Conservation (phyloP, 2,329 filamentous ascomycete species). For the Aspergillus awamori region DNA sequence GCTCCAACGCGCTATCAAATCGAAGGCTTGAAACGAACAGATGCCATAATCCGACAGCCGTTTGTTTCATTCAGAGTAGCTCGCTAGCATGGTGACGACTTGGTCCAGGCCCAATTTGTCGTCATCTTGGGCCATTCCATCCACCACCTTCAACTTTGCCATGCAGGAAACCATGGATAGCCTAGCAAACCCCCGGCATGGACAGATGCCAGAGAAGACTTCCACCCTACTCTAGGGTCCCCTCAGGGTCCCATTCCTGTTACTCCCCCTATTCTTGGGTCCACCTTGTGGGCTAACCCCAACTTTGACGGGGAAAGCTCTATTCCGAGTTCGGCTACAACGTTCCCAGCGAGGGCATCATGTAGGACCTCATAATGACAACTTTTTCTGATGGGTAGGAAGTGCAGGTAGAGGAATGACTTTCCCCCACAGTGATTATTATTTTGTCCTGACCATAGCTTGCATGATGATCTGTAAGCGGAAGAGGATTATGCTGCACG, state of each 20-base stretch:
- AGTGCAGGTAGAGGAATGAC: neutral
- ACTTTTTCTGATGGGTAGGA: neutral
- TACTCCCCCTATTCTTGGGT: neutral
- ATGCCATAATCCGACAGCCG: neutral
- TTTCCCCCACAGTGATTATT: neutral
- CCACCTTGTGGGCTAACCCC: neutral
- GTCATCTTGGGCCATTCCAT: neutral
- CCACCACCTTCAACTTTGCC: neutral
- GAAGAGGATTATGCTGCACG: neutral
- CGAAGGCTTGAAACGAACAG: neutral
- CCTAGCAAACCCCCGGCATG: neutral
- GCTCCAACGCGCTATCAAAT: constrained; percentile 1
- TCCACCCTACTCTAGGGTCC: neutral
- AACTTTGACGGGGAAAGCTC: neutral
- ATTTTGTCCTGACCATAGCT: neutral
- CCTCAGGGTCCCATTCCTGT: neutral
- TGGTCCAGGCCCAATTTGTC: neutral
- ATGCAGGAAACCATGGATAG: neutral
- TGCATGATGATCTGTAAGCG: neutral
- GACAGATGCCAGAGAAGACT: neutral
- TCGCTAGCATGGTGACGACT: neutral
- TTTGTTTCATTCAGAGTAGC: constrained; percentile 2
- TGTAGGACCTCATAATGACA: neutral
- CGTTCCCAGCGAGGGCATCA: neutral
- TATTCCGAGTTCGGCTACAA: neutral